These are phyloP conservation scores for Naematelia encephala DNA, from an alignment of 768 basidiomycete species.

Conservation along the genomic window DNA sequence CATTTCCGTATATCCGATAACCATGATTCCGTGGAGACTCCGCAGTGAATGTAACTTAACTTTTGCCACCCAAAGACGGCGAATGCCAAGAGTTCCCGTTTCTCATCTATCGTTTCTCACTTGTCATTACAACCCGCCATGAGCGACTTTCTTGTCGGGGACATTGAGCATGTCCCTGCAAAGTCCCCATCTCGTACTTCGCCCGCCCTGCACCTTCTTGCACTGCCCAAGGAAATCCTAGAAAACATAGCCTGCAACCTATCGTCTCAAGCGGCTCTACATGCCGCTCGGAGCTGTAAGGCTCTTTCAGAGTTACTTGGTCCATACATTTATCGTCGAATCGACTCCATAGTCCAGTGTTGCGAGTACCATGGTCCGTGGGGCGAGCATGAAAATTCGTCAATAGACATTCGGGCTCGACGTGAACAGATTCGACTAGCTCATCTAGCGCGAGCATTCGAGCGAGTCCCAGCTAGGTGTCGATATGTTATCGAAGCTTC, in stretches of 20 bases:
- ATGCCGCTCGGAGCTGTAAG: background rate
- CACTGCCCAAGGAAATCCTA: background rate
- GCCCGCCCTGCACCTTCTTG: background rate
- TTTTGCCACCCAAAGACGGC: background rate
- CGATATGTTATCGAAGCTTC: background rate
- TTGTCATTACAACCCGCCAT: background rate
- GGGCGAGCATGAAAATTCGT: background rate
- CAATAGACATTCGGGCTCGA: background rate
- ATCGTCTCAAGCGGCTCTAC: background rate
- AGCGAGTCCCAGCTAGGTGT: background rate
- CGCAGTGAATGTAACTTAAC: no score
- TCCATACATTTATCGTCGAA: background rate
- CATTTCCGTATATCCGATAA: background rate
- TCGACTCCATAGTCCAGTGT: background rate
- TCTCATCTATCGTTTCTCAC: background rate
- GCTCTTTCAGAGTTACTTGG: background rate
- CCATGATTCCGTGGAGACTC: background rate
- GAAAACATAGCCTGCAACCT: background rate
- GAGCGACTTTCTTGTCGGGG: no score
- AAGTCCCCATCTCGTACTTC: background rate
- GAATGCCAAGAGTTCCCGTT: background rate
- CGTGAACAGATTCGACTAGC: background rate
- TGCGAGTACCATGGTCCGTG: background rate
- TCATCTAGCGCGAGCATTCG: background rate
- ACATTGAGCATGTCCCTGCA: background rate